Conservation (phyloP, 768 basidiomycete genomes). For the Xerocomellus chrysenteron region DNA sequence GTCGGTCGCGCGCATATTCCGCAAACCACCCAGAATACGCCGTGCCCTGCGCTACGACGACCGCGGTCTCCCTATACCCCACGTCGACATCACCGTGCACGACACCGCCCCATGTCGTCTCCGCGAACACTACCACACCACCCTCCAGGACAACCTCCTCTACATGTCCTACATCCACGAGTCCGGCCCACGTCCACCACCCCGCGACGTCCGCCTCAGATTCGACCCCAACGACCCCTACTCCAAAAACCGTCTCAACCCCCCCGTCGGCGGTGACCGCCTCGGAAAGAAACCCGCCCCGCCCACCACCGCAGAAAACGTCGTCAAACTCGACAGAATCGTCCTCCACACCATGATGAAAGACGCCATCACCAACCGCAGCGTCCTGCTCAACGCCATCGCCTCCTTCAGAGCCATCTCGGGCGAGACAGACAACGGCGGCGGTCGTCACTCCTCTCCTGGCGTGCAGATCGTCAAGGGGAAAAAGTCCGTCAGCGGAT, state of each 20-base stretch:
- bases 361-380: constrained; percentile 68
- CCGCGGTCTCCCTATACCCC: constrained; percentile 70
- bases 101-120: constrained; percentile 74
- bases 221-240: constrained; percentile 84
- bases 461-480: constrained; percentile 81
- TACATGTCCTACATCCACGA: constrained; percentile 93
- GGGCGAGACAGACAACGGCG: constrained; percentile 75
- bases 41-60: constrained; percentile 48
- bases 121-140: constrained; percentile 78
- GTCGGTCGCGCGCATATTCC: constrained; percentile 44
- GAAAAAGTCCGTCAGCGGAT: constrained; percentile 69
- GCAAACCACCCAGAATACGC: constrained; percentile 47
- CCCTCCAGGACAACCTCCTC: constrained; percentile 85
- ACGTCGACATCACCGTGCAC: constrained; percentile 61
- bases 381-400: constrained; percentile 76
- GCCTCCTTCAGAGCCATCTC: constrained; percentile 86
- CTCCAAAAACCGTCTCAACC: constrained; percentile 72
- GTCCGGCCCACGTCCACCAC: constrained; percentile 48
- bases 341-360: constrained; percentile 86
- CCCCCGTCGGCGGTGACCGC: constrained; percentile 69
- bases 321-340: constrained; percentile 79
- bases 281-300: constrained; percentile 67
- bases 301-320: constrained; percentile 62
- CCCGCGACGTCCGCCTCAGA: constrained; percentile 59
- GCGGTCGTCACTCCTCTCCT: constrained; percentile 62